phyloP scores from a whole-genome alignment of 2,329 filamentous ascomycete species.

The Fusarium chuoi region DNA sequence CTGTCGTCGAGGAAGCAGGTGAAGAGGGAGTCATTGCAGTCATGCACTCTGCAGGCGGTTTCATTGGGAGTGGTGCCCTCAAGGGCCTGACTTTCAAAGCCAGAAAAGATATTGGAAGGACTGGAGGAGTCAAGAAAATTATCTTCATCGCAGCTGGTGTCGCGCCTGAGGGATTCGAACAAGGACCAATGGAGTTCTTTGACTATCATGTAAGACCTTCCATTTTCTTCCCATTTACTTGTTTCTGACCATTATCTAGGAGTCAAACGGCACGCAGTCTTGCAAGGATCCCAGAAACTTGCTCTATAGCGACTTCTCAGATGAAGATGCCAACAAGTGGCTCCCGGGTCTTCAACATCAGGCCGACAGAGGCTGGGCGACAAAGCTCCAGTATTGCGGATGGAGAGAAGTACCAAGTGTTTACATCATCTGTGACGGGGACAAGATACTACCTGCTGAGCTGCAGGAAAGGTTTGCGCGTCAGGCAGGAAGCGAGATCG shows the following conservation, averaged over 20 bases:
- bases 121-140: neutral
- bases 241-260: fast-evolving
- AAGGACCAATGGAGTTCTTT: neutral
- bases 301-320: neutral
- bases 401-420: neutral
- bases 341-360: neutral
- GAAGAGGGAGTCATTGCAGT: neutral
- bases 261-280: neutral
- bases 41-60: neutral
- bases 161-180: neutral
- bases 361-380: neutral
- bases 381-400: neutral
- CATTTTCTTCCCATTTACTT: fast-evolving
- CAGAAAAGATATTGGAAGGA: neutral
- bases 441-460: neutral
- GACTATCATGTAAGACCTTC: neutral
- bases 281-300: neutral
- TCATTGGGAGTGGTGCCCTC: neutral
- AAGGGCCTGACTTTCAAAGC: neutral
- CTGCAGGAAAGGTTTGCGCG: neutral
- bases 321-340: neutral
- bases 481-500: neutral
- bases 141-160: neutral
- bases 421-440: neutral
- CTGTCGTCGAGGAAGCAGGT: neutral